These are phyloP conservation scores for Candida coleopterorum DNA, from an alignment of 805 yeast genomes.

Conservation along the genomic window DNA sequence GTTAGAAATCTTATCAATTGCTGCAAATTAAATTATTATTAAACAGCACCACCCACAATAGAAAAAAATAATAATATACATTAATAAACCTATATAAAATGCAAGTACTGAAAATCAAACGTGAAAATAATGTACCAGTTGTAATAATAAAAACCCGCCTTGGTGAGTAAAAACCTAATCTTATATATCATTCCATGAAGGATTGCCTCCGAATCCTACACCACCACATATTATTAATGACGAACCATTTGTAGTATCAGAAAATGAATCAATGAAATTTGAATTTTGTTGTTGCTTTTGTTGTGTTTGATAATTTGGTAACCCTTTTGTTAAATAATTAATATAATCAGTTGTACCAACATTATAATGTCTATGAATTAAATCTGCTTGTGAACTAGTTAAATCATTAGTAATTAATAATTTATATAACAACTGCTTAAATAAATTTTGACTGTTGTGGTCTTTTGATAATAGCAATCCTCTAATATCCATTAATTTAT, in stretches of 20 bases:
- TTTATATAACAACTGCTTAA: constrained; percentile 9
- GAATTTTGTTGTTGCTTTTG: constrained; percentile 5
- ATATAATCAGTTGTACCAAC: constrained; percentile 11
- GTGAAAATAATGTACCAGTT: too few relatives aligned
- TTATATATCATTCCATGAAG: constrained; percentile 14
- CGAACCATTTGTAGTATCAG: constrained; percentile 15
- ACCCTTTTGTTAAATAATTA: constrained; percentile 10
- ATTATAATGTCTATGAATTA: constrained; percentile 2
- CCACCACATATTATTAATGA: constrained; percentile 19
- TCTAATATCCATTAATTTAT: constrained; percentile 13
- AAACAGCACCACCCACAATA: too few relatives aligned
- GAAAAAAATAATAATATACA: too few relatives aligned
- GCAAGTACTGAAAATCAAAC: too few relatives aligned
- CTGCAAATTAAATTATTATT: too few relatives aligned
- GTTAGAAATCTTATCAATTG: too few relatives aligned
- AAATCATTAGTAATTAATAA: not conserved
- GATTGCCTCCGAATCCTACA: constrained; percentile 8
- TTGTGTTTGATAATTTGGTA: constrained; percentile 5
- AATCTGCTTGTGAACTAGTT: not conserved
- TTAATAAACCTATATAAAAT: too few relatives aligned
- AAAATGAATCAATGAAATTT: constrained; percentile 6
- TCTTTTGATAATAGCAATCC: constrained; percentile 7
- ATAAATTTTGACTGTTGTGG: not conserved
- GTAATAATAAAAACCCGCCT: too few relatives aligned
- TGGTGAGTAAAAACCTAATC: too few relatives aligned